Base-by-base conservation (phyloP, 202 grass and related monocot species). In the Carex sylvatica region DNA sequence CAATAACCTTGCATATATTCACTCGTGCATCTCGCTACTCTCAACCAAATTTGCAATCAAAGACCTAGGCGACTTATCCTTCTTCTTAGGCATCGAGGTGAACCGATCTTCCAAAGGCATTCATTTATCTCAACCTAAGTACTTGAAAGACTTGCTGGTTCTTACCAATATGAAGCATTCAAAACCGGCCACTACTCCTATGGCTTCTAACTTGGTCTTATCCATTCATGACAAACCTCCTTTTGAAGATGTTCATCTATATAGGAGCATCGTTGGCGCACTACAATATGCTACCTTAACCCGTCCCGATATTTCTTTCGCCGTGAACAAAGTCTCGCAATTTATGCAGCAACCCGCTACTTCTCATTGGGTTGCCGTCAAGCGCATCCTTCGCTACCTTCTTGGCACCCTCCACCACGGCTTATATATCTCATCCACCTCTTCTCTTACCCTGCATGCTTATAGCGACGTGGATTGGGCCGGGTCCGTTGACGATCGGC, bases 381-480 rank as follows among this genome's bases (percentile, higher is more conserved):
- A 62, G 22, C 7, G 22, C 0, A 62, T 62, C 1, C 19, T 62
- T 2, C 4, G 60, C 0, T 62, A 62, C 1, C 9, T 62, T 0
- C 10, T 24, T 10, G 22, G 60, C 2, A 24, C 60, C 0, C 0
- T 62, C 4, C 0, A 0, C 5, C 60, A 62, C 28, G 60, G 19
- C 3, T 4, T 62, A 0, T 9, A 11, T 0, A 0, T 62, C 0
- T 4, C 13, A 4, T 9, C 58, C 0, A 0, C 2, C 0, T 11
- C 6, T 62, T 28, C 60, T 0, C 1, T 62, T 1, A 0, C 20
- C 0, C 0, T 62, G 0, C 2, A 62, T 26, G 60, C 60, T 0
- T 62, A 40, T 40, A 40, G 38, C 38, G 38, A 40, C 38, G 38
- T 6, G 38, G 38, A 40, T 40, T 40, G 38, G 38, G 38, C 38